Evolutionary conservation across 441 rosid species (phyloP).

Genomic region (Croton setiger): DNA sequence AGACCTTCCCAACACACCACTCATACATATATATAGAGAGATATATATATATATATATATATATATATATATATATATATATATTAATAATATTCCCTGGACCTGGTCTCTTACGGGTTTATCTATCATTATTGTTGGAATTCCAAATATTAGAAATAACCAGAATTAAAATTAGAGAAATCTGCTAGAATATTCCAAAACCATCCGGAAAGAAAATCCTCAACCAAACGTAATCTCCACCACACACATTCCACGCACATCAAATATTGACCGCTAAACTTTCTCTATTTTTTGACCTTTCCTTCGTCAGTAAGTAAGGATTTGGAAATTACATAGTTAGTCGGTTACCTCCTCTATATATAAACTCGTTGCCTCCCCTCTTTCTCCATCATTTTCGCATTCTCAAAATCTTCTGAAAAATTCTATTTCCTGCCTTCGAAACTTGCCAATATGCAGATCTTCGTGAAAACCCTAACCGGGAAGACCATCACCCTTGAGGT

Average conservation of each 20-base stretch:
- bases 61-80: no score
- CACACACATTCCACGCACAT: neutral
- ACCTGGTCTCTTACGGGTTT: no score
- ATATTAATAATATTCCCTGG: no score
- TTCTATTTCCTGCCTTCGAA: neutral
- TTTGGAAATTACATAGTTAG: neutral
- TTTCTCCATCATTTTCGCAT: no score
- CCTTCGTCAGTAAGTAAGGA: neutral
- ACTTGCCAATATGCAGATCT: slow-evolving; percentile 59
- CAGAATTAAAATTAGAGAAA: no score
- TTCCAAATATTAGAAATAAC: no score
- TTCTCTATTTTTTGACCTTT: neutral
- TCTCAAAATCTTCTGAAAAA: neutral
- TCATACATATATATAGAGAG: no score
- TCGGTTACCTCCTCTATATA: neutral
- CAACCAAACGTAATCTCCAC: no score
- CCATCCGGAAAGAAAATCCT: neutral
- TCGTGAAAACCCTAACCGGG: slow-evolving; percentile 80
- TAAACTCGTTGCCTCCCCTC: neutral
- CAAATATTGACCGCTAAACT: neutral
- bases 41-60: no score
- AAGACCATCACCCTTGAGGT: slow-evolving; percentile 44
- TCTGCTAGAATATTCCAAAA: neutral
- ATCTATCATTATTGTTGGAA: no score
- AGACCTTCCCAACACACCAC: no score